Base-by-base conservation (phyloP, 306 rosid genomes). In the Glycine soja region DNA sequence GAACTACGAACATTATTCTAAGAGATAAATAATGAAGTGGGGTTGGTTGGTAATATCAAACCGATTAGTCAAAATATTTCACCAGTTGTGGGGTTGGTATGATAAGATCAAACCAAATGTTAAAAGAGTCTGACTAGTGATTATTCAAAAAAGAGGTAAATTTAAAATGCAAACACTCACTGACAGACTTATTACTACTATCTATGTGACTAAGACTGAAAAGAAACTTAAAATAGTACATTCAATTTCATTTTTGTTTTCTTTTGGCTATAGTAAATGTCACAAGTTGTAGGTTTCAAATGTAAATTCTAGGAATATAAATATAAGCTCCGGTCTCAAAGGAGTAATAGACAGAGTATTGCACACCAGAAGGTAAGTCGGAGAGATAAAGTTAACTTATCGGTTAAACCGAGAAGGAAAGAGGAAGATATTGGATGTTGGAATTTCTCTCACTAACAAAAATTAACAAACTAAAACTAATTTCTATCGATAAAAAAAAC, bases 51-150 rank as follows among this genome's bases (percentile, higher is more conserved):
- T 50, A 46, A 46, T 46, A 46, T 45, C 53, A 77, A 46, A 13
- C 42, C 14, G 1, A 48, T 3, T 11, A 64, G 47, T 78, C 51
- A 34, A 11, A 36, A 10, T 34, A 11, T 38, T 43, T 52, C 30
- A 42, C 14, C 36, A 36, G n/a, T n/a, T 64, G 32, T 75, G 70
- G 12, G 54, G 78, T 56, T 74, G 24, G 45, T 57, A 6, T n/a
- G 67, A 40, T 54, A 73, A 73, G 77, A 73, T 54, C 78, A 74
- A 56, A 56, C 16, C 50, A 74, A 15, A 10, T 54, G 40, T 15
- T 38, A 45, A 10, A 69, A 69, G 54, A 70, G 75, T 47, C 18
- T 74, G n/a, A 54, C 52, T 38, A 38, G 43, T 47, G 0, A 38
- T n/a, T 52, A 38, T 16, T 54, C 2, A 12, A 3, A 34, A 70